A percentile compares a stretch with the other conserved stretches of the same genome.
Evolutionary conservation across 129 eudicot species (phyloP).

Genomic region (Smallanthus sonchifolius): DNA sequence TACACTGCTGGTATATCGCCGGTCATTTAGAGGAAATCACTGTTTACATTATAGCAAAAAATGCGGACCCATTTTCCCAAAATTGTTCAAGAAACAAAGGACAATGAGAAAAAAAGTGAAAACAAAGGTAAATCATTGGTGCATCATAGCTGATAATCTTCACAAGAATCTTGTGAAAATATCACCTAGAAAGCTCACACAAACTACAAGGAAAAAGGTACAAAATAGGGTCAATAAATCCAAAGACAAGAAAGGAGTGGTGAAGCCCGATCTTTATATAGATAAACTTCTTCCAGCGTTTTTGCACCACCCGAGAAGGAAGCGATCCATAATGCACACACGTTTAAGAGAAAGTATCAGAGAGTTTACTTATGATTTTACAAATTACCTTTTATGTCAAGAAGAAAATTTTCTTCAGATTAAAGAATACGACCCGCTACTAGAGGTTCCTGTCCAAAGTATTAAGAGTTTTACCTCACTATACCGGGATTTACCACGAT

Average conservation of each 20-base stretch:
- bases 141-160: constrained; percentile 1
- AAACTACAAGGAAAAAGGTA: neutral
- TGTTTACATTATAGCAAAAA: constrained; percentile 36
- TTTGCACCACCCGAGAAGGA: constrained; percentile 1
- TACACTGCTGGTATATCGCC: constrained; percentile 26
- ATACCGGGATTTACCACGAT: neutral
- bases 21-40: constrained; percentile 17
- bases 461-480: constrained; percentile 16
- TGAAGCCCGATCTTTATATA: neutral
- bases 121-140: neutral
- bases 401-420: constrained; percentile 16
- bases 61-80: constrained; percentile 34
- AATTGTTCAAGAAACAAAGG: constrained; percentile 33
- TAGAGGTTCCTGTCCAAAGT: constrained; percentile 15
- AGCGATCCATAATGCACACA: constrained; percentile 16
- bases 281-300: constrained; percentile 5
- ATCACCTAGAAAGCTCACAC: neutral
- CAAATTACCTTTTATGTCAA: neutral
- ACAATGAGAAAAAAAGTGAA: constrained; percentile 20
- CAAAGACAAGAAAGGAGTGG: constrained; percentile 5
- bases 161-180: constrained; percentile 4
- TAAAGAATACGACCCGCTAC: neutral
- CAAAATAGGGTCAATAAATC: constrained; percentile 13
- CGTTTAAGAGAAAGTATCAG: neutral
- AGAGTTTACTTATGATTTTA: neutral